These are phyloP conservation scores for Tripidium arundinaceum DNA, from an alignment of 202 grass and related monocot species.

Conservation along the genomic window DNA sequence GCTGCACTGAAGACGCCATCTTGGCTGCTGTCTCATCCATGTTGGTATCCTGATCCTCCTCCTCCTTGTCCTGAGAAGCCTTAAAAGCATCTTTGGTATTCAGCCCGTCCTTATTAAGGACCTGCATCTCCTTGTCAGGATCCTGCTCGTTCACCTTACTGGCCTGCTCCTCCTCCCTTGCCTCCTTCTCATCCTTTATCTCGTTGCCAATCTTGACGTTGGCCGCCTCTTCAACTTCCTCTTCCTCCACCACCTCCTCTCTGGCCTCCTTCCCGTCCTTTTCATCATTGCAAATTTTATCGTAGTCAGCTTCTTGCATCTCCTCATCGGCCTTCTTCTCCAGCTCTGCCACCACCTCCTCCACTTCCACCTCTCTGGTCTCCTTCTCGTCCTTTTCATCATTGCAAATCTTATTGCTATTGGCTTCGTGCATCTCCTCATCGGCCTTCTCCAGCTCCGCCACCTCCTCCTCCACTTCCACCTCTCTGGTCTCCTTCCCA, in stretches of 20 bases:
- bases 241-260: neutral
- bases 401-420: neutral
- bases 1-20: neutral
- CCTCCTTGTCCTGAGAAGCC: neutral
- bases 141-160: neutral
- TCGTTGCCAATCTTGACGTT: neutral
- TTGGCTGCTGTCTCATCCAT: neutral
- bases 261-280: neutral
- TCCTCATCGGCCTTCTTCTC: neutral
- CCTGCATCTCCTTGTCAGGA: neutral
- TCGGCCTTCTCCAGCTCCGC: neutral
- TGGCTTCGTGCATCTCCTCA: neutral
- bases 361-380: neutral
- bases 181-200: neutral
- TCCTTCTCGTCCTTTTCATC: neutral
- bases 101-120: neutral
- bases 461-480: neutral
- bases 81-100: neutral
- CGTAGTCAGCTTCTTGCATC: neutral
- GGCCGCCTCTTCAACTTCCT: neutral
- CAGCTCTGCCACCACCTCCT: neutral
- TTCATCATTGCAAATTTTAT: neutral
- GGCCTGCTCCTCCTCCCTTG: neutral
- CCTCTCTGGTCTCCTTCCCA: neutral
- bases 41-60: neutral